Evolutionary conservation across 495 filamentous ascomycete species (phyloP), one percentile per base, ranked within the genome.

Genomic region (Aspergillus egyptiacus): DNA sequence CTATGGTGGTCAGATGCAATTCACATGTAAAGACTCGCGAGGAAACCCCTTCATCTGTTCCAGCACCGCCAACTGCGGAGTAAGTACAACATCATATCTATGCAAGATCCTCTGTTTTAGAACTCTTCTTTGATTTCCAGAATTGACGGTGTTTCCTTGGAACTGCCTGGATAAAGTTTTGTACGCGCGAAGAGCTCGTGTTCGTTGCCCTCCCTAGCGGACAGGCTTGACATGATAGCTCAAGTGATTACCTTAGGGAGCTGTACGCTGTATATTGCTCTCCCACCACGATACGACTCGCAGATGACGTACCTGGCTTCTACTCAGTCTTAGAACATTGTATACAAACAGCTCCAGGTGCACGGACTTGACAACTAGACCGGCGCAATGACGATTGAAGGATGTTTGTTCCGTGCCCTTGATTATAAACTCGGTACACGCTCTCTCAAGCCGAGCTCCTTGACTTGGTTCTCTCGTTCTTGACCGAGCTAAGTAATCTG

Each of bases 261-360:
- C n/a, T n/a, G n/a, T n/a, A n/a, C n/a, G 40, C 39, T 46, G 56
- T 48, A 52, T 56, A 61, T 63, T 53, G 39, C 18, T 61, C 46
- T 50, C 54, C 55, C 51, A 34, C 45, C 44, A 50, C 55, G 51
- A 44, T 45, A 24, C 46, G 51, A 35, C 46, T 44, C 54, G 58
- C 65, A 63, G 61, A 56, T 68, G 65, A 66, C 59, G 57, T 60
- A 53, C 58, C 50, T 57, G 57, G n/a, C n/a, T n/a, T n/a, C n/a
- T n/a, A n/a, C n/a, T n/a, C n/a, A n/a, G n/a, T n/a, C n/a, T n/a
- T n/a, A n/a, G n/a, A n/a, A 57, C 41, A 32, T 51, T 53, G 41
- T 48, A 44, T 46, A 15, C 57, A 52, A 52, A 37, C 46, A 48
- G 41, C 55, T 39, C 35, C 54, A 32, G 25, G 55, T 54, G 51